Conservation (phyloP, 73 alveolate species). For the Effrenium voratum region DNA sequence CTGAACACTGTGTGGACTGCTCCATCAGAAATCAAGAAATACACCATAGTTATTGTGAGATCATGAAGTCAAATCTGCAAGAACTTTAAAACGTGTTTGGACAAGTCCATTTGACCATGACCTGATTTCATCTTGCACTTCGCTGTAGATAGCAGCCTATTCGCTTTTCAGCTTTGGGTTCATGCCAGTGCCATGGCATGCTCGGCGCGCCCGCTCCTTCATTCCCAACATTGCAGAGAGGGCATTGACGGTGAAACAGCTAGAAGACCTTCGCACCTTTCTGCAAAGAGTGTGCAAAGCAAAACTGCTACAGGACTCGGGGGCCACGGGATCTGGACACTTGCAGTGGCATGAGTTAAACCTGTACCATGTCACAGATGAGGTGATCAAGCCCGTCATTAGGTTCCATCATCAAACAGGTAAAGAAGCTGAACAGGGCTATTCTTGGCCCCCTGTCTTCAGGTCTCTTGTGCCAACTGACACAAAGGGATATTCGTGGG, state of each 20-base stretch:
- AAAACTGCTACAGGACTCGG: not conserved
- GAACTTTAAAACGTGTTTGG: too few relatives aligned
- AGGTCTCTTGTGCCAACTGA: not conserved
- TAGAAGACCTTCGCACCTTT: not conserved
- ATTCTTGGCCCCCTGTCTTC: too few relatives aligned
- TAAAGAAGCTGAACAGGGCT: too few relatives aligned
- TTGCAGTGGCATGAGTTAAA: not conserved
- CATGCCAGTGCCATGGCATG: not conserved
- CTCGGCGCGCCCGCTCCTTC: not conserved
- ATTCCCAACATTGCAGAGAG: not conserved
- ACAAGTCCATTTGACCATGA: too few relatives aligned
- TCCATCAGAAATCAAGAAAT: too few relatives aligned
- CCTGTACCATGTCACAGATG: conserved; percentile 5
- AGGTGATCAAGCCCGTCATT: not conserved
- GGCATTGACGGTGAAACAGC: not conserved
- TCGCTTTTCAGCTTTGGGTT: not conserved
- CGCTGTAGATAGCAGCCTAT: too few relatives aligned
- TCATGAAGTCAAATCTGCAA: too few relatives aligned
- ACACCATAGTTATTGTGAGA: too few relatives aligned
- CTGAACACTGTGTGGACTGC: too few relatives aligned
- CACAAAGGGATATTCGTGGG: not conserved
- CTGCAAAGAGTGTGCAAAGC: not conserved
- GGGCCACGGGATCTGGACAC: not conserved
- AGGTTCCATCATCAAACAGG: too few relatives aligned
- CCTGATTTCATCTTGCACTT: too few relatives aligned